Evolutionary conservation across 345 rosid genomes (phyloP), one percentile per base, ranked within the genome.

Genomic region (Excoecaria agallocha): DNA sequence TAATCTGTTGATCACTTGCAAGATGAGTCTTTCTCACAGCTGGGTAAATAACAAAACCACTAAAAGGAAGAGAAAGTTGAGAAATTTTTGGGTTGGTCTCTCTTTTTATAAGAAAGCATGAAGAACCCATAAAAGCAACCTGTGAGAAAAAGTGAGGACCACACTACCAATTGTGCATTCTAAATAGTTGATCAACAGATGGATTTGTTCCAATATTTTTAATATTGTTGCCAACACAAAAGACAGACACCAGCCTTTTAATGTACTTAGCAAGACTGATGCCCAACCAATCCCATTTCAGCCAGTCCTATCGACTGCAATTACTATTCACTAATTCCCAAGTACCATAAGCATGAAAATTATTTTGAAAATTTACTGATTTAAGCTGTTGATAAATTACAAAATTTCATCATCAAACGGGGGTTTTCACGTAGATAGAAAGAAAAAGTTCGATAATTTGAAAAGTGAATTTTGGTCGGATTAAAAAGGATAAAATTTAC

Each of bases 251-350:
- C 49, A 62, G 68, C 35, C 35, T 48, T 60, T 72, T 66, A 76
- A 64, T 76, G 74, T 64, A 15, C 41, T 8, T 46, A 61, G 74
- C 74, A 73, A 69, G 72, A 39, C 68, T 68, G 1, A 56, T 48
- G 24, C 41, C 65, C 43, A 41, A n/a, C 55, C 54, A 22, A 9
- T 37, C 22, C 58, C 25, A 38, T 70, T 55, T 48, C 45, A 22
- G 20, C 3, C 7, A 60, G 15, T 71, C 8, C 58, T 11, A 30
- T 30, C 30, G 2, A 30, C 30, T 30, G 30, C 1, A 30, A 30
- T 30, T 30, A 30, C 1, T 30, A 30, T 1, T 30, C 30, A 30
- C 30, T 30, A 30, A 30, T 30, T 0, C 30, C 30, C 30, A 30
- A 30, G 30, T 30, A 30, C 30, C 30, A 30, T 30, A 30, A 30